Percentiles rank a stretch among this genome's conserved stretches.
phyloP scores from a whole-genome alignment of 1,284 basidiomycete species.

The Marasmius oreades region DNA sequence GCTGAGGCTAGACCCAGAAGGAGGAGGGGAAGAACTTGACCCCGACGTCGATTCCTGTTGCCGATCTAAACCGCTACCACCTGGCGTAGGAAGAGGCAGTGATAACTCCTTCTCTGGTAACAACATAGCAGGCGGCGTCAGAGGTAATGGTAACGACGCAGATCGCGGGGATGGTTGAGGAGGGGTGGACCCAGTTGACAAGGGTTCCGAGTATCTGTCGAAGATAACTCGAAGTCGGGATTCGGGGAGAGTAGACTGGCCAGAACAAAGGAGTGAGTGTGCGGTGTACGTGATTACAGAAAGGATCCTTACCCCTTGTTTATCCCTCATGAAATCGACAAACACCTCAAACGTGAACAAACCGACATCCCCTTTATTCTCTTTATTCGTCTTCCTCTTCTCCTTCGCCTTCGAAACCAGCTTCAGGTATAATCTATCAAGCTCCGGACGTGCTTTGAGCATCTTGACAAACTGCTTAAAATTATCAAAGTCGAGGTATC shows the following conservation, averaged over 20 bases:
- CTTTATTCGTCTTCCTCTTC: slow-evolving; percentile 21
- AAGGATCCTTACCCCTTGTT: slow-evolving; percentile 54
- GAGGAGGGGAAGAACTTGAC: too few relatives aligned
- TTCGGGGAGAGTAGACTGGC: slow-evolving; percentile 41
- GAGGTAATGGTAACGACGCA: too few relatives aligned
- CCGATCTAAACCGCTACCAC: neutral
- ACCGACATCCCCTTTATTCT: neutral
- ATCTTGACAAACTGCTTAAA: slow-evolving; percentile 87
- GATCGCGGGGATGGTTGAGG: neutral
- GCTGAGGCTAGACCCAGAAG: neutral
- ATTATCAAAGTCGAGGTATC: slow-evolving; percentile 77
- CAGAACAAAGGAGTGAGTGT: slow-evolving; percentile 10
- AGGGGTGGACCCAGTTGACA: neutral
- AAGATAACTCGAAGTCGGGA: slow-evolving; percentile 8
- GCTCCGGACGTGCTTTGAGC: slow-evolving; percentile 80
- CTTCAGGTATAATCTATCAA: slow-evolving; percentile 65
- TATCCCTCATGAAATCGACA: slow-evolving; percentile 60
- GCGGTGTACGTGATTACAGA: neutral
- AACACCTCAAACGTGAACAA: slow-evolving; percentile 56
- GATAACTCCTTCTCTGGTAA: neutral
- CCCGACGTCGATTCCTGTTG: too few relatives aligned
- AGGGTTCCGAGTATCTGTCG: slow-evolving; percentile 9
- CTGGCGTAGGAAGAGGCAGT: neutral
- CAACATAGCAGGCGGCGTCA: neutral
- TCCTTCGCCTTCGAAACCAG: slow-evolving; percentile 33